These are phyloP conservation scores for Vanderwaltozyma verrucispora DNA, from an alignment of 805 yeast species.

Conservation along the genomic window DNA sequence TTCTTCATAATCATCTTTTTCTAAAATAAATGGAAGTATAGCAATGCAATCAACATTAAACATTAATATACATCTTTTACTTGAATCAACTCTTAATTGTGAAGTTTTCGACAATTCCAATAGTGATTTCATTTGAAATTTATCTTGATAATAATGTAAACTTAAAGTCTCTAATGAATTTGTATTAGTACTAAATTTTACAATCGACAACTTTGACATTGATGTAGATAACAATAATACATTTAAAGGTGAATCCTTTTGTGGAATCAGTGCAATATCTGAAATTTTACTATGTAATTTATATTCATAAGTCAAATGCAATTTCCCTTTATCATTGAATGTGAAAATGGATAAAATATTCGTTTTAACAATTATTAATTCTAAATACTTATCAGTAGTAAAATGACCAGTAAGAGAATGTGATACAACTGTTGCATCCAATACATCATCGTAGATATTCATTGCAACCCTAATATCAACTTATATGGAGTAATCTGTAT, in stretches of 20 bases:
- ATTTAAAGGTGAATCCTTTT: conserved; percentile 43
- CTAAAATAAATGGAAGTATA: conserved; percentile 45
- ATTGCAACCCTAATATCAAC: no score
- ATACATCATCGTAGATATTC: conserved; percentile 73
- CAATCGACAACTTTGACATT: conserved; percentile 65
- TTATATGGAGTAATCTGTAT: no score
- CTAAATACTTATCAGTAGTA: conserved; percentile 31
- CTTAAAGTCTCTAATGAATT: conserved; percentile 60
- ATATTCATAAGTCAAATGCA: conserved; percentile 48
- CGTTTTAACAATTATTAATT: conserved; percentile 61
- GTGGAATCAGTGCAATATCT: conserved; percentile 41
- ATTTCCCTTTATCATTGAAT: conserved; percentile 12
- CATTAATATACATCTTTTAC: conserved; percentile 42
- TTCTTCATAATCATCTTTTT: conserved; percentile 34
- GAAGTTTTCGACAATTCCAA: conserved; percentile 28
- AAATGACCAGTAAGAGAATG: conserved; percentile 46
- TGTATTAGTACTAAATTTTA: conserved; percentile 54
- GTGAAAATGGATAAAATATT: conserved; percentile 39
- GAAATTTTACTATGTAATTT: conserved; percentile 61
- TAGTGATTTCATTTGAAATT: conserved; percentile 40
- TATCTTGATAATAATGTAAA: conserved; percentile 77
- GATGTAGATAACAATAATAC: conserved; percentile 57
- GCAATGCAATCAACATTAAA: conserved; percentile 61
- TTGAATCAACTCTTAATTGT: conserved; percentile 52
- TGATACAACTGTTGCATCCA: conserved; percentile 67